Evolutionary conservation across 345 rosid species (phyloP).

Genomic region (Cardamine chenopodiifolia): DNA sequence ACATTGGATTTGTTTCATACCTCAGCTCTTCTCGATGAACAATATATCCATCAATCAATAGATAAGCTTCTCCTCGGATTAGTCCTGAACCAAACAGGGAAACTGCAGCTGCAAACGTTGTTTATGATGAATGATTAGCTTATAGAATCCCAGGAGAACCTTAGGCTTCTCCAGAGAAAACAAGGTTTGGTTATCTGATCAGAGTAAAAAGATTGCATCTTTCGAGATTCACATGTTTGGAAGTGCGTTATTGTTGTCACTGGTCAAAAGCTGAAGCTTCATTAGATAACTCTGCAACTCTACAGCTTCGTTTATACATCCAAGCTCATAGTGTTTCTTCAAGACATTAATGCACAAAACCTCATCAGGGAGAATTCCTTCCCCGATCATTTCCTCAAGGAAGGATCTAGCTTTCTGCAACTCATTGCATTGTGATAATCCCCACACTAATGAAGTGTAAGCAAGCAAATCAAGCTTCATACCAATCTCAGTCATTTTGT

Average conservation of each 20-base stretch:
- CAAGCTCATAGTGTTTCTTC: conserved; percentile 63
- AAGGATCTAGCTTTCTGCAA: conserved; percentile 56
- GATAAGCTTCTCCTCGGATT: conserved; percentile 24
- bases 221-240: conserved; percentile 41
- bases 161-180: conserved; percentile 16
- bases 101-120: neutral
- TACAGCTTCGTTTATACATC: conserved; percentile 52
- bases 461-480: conserved; percentile 68
- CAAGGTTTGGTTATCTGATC: conserved; percentile 29
- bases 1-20: conserved; percentile 22
- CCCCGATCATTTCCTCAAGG: conserved; percentile 63
- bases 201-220: conserved; percentile 22
- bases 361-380: conserved; percentile 62
- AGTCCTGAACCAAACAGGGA: neutral
- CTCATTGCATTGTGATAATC: conserved; percentile 57
- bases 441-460: conserved; percentile 69
- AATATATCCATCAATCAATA: neutral
- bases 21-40: conserved; percentile 24
- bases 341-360: conserved; percentile 56
- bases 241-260: conserved; percentile 34
- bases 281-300: conserved; percentile 55
- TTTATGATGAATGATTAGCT: conserved; percentile 1
- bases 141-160: conserved; percentile 19
- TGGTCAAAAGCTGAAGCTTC: conserved; percentile 47
- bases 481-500: conserved; percentile 60